Evolutionary conservation across 441 rosid genomes (phyloP).

Genomic region (Corymbia citriodora): DNA sequence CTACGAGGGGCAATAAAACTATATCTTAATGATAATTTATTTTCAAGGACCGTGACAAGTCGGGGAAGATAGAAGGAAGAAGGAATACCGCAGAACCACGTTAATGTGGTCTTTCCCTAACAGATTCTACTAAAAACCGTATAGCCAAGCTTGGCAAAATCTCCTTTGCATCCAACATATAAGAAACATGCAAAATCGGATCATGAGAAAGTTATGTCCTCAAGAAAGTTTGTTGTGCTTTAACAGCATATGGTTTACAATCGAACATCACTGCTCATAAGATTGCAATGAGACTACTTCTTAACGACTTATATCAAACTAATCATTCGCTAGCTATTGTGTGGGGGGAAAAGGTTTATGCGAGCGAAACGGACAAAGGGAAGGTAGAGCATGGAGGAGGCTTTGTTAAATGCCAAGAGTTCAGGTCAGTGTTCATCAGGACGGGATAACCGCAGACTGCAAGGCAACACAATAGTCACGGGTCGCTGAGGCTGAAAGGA

Average conservation of each 20-base stretch:
- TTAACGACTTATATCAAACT: neutral
- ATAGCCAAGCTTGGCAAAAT: neutral
- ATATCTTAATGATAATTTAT: neutral
- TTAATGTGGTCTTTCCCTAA: neutral
- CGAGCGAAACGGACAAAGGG: neutral
- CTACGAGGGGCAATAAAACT: neutral
- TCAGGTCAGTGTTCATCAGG: neutral
- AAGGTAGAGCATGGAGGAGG: neutral
- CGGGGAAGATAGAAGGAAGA: neutral
- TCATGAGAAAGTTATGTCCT: neutral
- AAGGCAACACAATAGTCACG: neutral
- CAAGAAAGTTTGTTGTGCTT: fast-evolving
- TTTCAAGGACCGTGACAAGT: neutral
- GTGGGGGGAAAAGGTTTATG: fast-evolving
- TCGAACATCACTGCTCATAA: neutral
- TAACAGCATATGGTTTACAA: neutral
- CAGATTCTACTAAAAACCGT: neutral
- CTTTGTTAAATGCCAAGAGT: neutral
- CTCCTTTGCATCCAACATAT: neutral
- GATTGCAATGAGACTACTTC: neutral
- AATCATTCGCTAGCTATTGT: neutral
- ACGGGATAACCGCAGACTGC: neutral
- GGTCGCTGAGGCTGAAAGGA: neutral
- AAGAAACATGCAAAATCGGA: neutral
- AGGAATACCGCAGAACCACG: neutral